A percentile compares a stretch with the other conserved stretches of the same genome.
Evolutionary conservation across 139 green algal species (phyloP).

Genomic region (Limnomonas spitsbergensis): DNA sequence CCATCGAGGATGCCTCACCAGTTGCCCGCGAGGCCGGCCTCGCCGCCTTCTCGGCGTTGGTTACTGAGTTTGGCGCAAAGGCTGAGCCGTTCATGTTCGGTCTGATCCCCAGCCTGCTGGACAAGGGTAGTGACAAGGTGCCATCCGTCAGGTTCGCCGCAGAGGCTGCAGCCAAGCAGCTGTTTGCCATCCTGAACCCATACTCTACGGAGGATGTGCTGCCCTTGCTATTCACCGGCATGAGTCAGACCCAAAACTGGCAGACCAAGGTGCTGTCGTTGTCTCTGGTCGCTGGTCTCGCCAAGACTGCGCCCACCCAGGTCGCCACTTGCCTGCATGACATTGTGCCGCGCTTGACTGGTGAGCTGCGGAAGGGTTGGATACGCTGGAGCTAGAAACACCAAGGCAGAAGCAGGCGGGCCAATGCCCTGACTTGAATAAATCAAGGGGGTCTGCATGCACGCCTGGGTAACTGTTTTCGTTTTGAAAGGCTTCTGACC

Average conservation of each 20-base stretch:
- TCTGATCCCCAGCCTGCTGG: conserved; percentile 57
- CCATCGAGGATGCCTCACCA: background rate
- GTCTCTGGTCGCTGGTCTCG: conserved; percentile 57
- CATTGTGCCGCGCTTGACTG: conserved; percentile 72
- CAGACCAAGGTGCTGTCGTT: conserved; percentile 74
- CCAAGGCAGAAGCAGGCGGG: too few relatives aligned
- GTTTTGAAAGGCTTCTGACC: too few relatives aligned
- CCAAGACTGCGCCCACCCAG: conserved; percentile 50
- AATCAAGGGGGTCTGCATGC: too few relatives aligned
- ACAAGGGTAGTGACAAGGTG: conserved; percentile 67
- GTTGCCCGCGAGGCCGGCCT: background rate
- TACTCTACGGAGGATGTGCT: conserved; percentile 25
- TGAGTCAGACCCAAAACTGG: conserved; percentile 64
- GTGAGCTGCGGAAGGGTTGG: too few relatives aligned
- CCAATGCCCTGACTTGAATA: too few relatives aligned
- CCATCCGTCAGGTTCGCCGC: conserved; percentile 52
- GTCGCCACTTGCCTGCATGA: conserved; percentile 63
- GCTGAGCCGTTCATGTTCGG: conserved; percentile 70
- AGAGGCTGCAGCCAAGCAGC: conserved; percentile 33
- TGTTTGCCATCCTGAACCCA: conserved; percentile 28
- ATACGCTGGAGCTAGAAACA: too few relatives aligned
- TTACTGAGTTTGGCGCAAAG: conserved; percentile 21
- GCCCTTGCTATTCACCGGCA: conserved; percentile 61
- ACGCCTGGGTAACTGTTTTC: too few relatives aligned
- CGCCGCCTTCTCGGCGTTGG: background rate